phyloP scores from a whole-genome alignment of 2,329 filamentous ascomycete genomes.

The Paecilomyces sp. region DNA sequence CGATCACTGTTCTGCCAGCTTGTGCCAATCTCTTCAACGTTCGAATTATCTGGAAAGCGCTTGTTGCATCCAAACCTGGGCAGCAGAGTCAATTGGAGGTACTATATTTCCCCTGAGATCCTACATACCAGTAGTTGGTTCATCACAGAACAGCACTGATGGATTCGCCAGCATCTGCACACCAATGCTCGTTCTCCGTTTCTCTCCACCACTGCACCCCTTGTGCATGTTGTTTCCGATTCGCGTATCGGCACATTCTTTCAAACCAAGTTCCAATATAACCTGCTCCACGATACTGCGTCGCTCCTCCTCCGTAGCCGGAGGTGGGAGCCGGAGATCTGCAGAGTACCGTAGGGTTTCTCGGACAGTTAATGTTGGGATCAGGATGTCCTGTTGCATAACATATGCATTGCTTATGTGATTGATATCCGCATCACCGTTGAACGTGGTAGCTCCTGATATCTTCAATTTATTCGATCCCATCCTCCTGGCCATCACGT shows the following conservation, averaged over 20 bases:
- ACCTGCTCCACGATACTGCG: constrained; percentile 64
- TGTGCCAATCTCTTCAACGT: constrained; percentile 62
- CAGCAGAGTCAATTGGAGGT: not conserved
- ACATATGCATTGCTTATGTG: constrained; percentile 45
- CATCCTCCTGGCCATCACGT: constrained; percentile 64
- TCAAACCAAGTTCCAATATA: constrained; percentile 66
- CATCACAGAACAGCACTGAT: constrained; percentile 69
- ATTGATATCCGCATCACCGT: constrained; percentile 48
- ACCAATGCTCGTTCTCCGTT: constrained; percentile 67
- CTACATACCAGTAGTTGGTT: constrained; percentile 60
- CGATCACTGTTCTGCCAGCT: constrained; percentile 64
- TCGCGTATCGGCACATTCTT: constrained; percentile 68
- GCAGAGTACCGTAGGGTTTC: constrained; percentile 70
- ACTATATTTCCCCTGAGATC: not conserved
- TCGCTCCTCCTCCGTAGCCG: constrained; percentile 53
- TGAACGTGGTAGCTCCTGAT: constrained; percentile 55
- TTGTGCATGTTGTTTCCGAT: constrained; percentile 66
- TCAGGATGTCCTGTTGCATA: constrained; percentile 67
- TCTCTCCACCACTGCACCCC: constrained; percentile 73
- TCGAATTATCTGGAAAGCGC: constrained; percentile 64
- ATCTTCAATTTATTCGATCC: constrained; percentile 45
- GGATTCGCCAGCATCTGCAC: constrained; percentile 75
- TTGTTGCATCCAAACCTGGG: constrained; percentile 61
- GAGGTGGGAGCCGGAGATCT: constrained; percentile 60
- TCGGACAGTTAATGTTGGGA: constrained; percentile 66